A percentile compares a stretch with the other conserved stretches of the same genome.
phyloP scores from a whole-genome alignment of 257 asterid species.

The Primulina eburnea region DNA sequence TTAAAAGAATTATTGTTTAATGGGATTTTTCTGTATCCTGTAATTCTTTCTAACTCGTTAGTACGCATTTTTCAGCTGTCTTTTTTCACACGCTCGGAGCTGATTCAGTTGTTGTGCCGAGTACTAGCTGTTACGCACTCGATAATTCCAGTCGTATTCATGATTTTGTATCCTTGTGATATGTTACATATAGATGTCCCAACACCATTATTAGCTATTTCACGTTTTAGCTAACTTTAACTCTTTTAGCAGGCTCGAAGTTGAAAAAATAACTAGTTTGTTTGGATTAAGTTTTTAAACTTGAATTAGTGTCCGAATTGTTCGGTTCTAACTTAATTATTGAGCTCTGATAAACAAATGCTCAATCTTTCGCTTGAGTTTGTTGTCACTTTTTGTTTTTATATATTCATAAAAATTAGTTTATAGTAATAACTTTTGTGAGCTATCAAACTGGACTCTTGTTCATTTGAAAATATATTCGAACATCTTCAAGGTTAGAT shows the following conservation, averaged over 20 bases:
- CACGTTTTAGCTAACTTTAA: too few species aligned
- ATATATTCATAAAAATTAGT: too few species aligned
- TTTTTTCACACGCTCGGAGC: conserved; percentile 49
- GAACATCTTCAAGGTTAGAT: too few species aligned
- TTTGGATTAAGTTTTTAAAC: background rate
- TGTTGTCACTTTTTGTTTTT: too few species aligned
- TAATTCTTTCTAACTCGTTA: conserved; percentile 9
- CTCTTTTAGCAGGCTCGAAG: background rate
- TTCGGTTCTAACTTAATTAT: too few species aligned
- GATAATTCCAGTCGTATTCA: conserved; percentile 74
- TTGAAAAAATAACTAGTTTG: background rate
- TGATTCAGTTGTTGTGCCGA: conserved; percentile 70
- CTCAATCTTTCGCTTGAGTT: too few species aligned
- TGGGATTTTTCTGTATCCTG: background rate
- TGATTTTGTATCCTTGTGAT: conserved; percentile 81
- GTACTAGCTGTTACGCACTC: conserved; percentile 66
- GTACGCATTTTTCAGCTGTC: conserved; percentile 42
- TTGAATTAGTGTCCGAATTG: background rate
- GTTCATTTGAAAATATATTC: too few species aligned
- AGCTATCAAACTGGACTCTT: too few species aligned
- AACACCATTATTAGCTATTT: too few species aligned
- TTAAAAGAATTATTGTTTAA: background rate
- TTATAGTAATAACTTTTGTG: too few species aligned
- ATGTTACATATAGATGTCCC: background rate
- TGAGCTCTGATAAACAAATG: too few species aligned